Percentiles rank a stretch among this genome's conserved stretches.
These are phyloP conservation scores for Silybum marianum DNA, from an alignment of 129 eudicot species.

Conservation along the genomic window DNA sequence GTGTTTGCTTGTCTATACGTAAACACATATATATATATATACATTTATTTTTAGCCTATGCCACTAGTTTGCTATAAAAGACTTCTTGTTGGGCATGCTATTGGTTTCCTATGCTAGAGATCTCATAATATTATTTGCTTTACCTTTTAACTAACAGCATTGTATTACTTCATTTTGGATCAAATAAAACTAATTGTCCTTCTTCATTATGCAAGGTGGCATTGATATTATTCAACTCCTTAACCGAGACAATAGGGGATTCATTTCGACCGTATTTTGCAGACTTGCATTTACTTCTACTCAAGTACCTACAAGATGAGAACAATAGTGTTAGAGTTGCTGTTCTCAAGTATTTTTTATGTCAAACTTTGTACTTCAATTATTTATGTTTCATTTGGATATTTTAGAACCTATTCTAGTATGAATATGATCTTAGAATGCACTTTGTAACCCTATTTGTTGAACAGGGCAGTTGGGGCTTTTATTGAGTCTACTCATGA, in stretches of 20 bases:
- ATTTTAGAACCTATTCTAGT: background rate
- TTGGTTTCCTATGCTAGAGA: background rate
- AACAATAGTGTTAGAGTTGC: slow-evolving; percentile 84
- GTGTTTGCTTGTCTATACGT: background rate
- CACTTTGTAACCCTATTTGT: slow-evolving; percentile 21
- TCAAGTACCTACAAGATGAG: slow-evolving; percentile 85
- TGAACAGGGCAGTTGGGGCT: slow-evolving; percentile 91
- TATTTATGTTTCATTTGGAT: background rate
- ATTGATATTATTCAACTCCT: slow-evolving; percentile 83
- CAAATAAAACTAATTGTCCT: slow-evolving; percentile 26
- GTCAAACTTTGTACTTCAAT: background rate
- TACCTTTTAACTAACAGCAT: background rate
- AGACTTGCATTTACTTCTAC: slow-evolving; percentile 70
- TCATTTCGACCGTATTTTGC: slow-evolving; percentile 81
- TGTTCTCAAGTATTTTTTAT: slow-evolving; percentile 71
- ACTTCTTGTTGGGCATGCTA: background rate
- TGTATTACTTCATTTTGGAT: background rate
- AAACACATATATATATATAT: no score
- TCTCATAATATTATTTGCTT: background rate
- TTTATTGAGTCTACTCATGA: slow-evolving; percentile 86
- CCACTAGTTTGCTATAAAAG: background rate
- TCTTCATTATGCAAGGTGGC: slow-evolving; percentile 70
- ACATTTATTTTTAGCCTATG: background rate
- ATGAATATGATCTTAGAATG: background rate
- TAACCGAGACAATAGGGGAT: slow-evolving; percentile 83